Conservation (phyloP, 1,284 basidiomycete genomes). For the Pascua guehoae region DNA sequence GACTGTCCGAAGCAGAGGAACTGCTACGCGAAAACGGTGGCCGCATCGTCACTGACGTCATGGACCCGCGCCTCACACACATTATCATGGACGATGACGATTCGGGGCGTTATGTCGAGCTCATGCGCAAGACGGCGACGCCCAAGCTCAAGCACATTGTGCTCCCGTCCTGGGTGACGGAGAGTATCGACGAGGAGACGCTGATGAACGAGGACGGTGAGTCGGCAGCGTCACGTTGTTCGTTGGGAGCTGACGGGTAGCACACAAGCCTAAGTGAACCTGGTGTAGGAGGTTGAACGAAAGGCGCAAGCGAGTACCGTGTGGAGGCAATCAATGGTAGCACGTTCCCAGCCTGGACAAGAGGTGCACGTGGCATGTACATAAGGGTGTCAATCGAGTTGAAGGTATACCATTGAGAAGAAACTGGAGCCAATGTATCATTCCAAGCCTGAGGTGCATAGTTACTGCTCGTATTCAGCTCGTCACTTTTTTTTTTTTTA, state of each 20-base stretch:
- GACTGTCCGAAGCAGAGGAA: conserved; percentile 57
- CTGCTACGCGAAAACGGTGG: conserved; percentile 68
- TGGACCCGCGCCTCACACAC: conserved; percentile 76
- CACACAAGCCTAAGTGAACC: conserved; percentile 10
- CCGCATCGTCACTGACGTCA: conserved; percentile 58
- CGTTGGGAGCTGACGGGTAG: conserved; percentile 1
- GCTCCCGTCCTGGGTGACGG: conserved; percentile 68
- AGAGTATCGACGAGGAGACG: conserved; percentile 73
- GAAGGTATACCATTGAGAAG: too few species aligned
- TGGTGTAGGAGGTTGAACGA: background rate
- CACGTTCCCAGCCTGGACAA: too few species aligned
- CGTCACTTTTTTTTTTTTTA: too few species aligned
- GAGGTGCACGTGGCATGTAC: too few species aligned
- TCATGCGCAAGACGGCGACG: conserved; percentile 69
- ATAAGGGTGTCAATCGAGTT: too few species aligned
- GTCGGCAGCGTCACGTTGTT: background rate
- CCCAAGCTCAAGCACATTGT: conserved; percentile 75
- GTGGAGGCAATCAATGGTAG: background rate
- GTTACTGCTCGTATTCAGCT: too few species aligned
- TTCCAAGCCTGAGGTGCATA: too few species aligned
- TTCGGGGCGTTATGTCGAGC: conserved; percentile 58
- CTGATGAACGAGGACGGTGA: conserved; percentile 66
- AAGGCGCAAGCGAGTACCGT: background rate
- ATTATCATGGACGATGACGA: conserved; percentile 63
- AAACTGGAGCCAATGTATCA: too few species aligned